phyloP scores from a whole-genome alignment of 345 rosid genomes.

The Bruguiera parviflora region DNA sequence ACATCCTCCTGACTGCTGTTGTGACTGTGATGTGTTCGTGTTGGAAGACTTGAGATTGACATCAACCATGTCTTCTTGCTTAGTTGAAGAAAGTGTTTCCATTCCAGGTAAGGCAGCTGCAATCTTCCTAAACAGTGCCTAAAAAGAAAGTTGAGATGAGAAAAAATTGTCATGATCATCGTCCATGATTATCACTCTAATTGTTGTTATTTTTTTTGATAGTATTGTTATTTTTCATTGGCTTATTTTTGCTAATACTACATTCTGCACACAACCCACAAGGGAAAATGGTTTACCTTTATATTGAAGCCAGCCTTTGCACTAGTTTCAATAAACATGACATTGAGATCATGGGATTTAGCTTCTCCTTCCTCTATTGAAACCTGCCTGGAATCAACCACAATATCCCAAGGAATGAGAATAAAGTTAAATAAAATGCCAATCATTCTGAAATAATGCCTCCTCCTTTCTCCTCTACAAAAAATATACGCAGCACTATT shows the following conservation, averaged over 20 bases:
- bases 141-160: constrained; percentile 5
- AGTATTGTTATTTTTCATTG: too few relatives aligned
- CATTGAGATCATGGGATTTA: constrained; percentile 75
- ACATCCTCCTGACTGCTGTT: constrained; percentile 76
- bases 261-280: not conserved
- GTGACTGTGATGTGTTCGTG: constrained; percentile 55
- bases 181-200: too few relatives aligned
- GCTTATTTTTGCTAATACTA: too few relatives aligned
- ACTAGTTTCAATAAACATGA: constrained; percentile 87
- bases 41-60: constrained; percentile 83
- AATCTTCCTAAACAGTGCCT: constrained; percentile 85
- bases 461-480: not conserved
- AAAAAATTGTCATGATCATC: not conserved
- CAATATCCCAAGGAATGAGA: constrained; percentile 10
- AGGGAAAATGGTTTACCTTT: constrained; percentile 44
- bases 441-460: not conserved
- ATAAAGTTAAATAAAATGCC: not conserved
- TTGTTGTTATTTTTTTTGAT: too few relatives aligned
- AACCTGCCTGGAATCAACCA: constrained; percentile 63
- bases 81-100: constrained; percentile 86
- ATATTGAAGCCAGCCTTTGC: constrained; percentile 96
- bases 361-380: constrained; percentile 92
- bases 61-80: constrained; percentile 93
- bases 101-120: constrained; percentile 93
- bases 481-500: not conserved